Base-by-base conservation (phyloP, 305 asterid genomes). In the Fraxinus nigra region DNA sequence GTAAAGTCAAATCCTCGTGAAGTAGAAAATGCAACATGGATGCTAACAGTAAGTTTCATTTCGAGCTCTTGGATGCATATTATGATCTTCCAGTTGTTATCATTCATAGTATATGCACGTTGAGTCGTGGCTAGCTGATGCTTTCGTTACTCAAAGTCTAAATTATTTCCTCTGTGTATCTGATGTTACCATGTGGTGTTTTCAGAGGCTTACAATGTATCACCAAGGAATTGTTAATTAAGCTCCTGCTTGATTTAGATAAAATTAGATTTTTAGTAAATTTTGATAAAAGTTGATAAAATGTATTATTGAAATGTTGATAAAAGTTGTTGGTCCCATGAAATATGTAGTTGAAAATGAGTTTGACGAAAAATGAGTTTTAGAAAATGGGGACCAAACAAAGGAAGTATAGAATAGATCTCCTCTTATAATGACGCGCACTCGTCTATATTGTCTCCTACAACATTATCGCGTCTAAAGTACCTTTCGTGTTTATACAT, bases 21-120 rank as follows among this genome's bases (percentile, higher is more conserved):
- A 87, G 90, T 89, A 75, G 92, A 89, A 80, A 89, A 89, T 79
- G 92, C 89, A 74, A 87, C 92, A 24, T 89, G 92, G 90, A 89
- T 89, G 92, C 85, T 89, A 67, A 89, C 90, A 40, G 92, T 85
- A 84, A 85, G 92, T 82, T 38, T 18, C 38, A 38, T 37, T 3
- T 56, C 26, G 28, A 7, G 67, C 67, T 56, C 67, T 20, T 56
- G 67, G 67, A 56, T 56, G 67, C 18, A 20, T 56, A 18, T 56
- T 56, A 56, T 18, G 67, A 56, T 56, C 67, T 56, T 56, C 28
- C 13, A 18, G 67, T 56, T 56, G 67, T n/a, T 54, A 20, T 56
- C 67, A 18, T 56, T 56, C 28, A 56, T 18, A 56, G 28, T 20
- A 18, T 51, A 51, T 51, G 63, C 24, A 1, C 8, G 11, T 56